Conservation (phyloP, 1,284 basidiomycete genomes). For the Melampsora americana region DNA sequence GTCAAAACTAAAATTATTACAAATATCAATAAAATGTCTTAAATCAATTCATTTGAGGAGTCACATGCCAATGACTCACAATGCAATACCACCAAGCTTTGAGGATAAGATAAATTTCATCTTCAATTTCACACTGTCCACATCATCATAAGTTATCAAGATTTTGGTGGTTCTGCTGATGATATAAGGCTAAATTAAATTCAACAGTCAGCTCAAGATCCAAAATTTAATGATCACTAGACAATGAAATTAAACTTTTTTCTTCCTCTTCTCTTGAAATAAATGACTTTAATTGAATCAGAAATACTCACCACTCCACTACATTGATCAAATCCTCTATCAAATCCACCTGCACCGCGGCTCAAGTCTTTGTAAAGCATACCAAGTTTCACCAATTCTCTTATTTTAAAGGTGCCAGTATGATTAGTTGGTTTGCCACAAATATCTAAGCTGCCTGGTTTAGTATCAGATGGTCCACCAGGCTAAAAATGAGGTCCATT, state of each 20-base stretch:
- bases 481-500: neutral
- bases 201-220: neutral
- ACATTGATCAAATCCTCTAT: neutral
- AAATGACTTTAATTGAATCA: neutral
- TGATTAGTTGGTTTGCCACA: conserved; percentile 5
- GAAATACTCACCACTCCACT: neutral
- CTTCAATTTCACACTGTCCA: neutral
- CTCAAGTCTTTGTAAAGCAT: neutral
- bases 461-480: neutral
- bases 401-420: neutral
- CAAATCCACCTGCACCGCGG: neutral
- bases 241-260: neutral
- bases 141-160: conserved; percentile 3
- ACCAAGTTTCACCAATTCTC: neutral
- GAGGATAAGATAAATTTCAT: neutral
- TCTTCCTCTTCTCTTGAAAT: neutral
- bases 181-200: neutral
- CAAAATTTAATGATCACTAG: neutral
- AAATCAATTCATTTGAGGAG: neutral
- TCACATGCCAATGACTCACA: neutral
- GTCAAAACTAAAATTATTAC: neutral
- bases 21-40: neutral
- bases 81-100: conserved; percentile 5
- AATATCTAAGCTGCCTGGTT: neutral
- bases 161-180: neutral